Percentiles rank a stretch among this genome's conserved stretches.
These are phyloP conservation scores for Talaromyces sp. DNA, from an alignment of 2,329 filamentous ascomycete species.

Conservation along the genomic window DNA sequence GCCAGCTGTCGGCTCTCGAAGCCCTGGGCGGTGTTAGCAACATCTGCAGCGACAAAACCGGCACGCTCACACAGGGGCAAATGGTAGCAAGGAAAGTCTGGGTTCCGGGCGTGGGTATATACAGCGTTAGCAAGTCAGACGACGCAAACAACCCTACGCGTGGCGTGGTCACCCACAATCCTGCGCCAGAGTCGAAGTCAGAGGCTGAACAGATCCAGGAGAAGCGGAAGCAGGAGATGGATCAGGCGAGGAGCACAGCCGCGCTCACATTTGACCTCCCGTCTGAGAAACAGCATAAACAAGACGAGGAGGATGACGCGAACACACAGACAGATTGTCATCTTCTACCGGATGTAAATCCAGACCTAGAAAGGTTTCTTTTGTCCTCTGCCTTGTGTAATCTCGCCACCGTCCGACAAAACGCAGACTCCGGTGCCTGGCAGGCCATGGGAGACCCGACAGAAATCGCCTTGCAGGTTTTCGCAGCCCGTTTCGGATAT, in stretches of 20 bases:
- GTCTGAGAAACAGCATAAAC: slow-evolving; percentile 37
- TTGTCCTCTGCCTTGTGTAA: slow-evolving; percentile 53
- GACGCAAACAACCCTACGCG: slow-evolving; percentile 53
- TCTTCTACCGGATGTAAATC: slow-evolving; percentile 33
- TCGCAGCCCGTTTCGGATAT: slow-evolving; percentile 56
- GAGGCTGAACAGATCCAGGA: slow-evolving; percentile 24
- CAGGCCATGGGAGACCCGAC: slow-evolving; percentile 59
- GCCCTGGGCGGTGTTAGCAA: slow-evolving; percentile 54
- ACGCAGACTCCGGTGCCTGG: slow-evolving; percentile 42
- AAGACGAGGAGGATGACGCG: slow-evolving; percentile 17
- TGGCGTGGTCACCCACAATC: slow-evolving; percentile 39
- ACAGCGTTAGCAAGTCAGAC: slow-evolving; percentile 48
- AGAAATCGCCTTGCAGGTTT: slow-evolving; percentile 63
- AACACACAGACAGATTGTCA: slow-evolving; percentile 10
- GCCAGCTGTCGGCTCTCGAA: slow-evolving; percentile 51
- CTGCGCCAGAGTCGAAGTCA: slow-evolving; percentile 23
- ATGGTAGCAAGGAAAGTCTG: slow-evolving; percentile 58
- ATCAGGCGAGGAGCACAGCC: slow-evolving; percentile 56
- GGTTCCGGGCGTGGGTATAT: slow-evolving; percentile 49
- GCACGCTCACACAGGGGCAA: slow-evolving; percentile 50
- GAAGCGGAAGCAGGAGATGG: slow-evolving; percentile 44
- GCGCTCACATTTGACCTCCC: slow-evolving; percentile 60
- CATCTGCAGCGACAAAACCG: slow-evolving; percentile 55
- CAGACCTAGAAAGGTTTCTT: slow-evolving; percentile 47
- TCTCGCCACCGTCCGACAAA: slow-evolving; percentile 46